Base-by-base conservation (phyloP, 257 asterid genomes). In the Gentiana dahurica region DNA sequence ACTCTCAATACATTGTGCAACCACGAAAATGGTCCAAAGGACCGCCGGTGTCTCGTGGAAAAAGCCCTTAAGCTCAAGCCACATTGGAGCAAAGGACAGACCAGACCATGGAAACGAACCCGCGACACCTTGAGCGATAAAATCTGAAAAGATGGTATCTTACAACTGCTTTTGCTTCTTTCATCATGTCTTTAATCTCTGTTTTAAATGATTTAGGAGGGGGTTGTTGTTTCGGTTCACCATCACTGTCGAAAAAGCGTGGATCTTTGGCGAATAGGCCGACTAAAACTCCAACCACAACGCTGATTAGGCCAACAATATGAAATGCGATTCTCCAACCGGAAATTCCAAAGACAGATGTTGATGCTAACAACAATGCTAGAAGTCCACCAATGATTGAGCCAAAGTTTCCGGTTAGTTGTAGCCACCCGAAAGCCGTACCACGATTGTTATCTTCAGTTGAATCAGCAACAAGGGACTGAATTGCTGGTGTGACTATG, bases 261-360 rank as follows among this genome's bases (percentile, higher is more conserved):
- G 94, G 95, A 62, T 86, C 95, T 1, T 54, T 60, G 34, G 94
- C 94, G 24, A 86, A 81, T 7, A 83, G 57, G 45, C 67, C 56
- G 53, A 83, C 90, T 8, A 81, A 63, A 61, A 77, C 49, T 4
- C 95, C 95, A 8, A 86, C 75, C 15, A 77, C 12, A 41, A 78
- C 67, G 49, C 95, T 86, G 49, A 77, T 32, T 3, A 70, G 35
- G n/a, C 73, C 94, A 12, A 86, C 90, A 12, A 86, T 58, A 68
- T 83, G 84, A 67, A 86, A 86, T 9, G 94, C 82, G 0, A 86
- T 58, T 66, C 95, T 72, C 94, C 95, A 83, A 32, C 94, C 95
- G 0, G 86, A 75, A 12, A 86, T 77, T 1, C 94, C 95, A 74
- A 79, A 48, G 74, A 83, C 60, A 1, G 90, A 37, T 2, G 79